Evolutionary conservation across 306 rosid genomes (phyloP), one percentile per base, ranked within the genome.

Genomic region (Begonia fuchsioides): DNA sequence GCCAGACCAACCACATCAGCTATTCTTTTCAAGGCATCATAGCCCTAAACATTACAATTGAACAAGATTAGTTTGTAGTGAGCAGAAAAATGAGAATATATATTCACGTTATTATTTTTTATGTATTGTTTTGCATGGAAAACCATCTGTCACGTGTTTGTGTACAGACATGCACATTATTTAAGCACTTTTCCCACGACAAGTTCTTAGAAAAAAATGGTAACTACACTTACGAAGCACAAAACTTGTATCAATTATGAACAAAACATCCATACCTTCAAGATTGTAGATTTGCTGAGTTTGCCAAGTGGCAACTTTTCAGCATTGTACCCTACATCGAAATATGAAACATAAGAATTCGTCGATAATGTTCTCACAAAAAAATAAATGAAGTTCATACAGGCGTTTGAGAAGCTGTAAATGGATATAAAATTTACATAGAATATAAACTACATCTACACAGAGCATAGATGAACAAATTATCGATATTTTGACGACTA

Each of bases 281-380:
- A 64, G 75, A 90, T 79, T 65, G 94, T 85, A 65, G 94, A 71
- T 77, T 76, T 90, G 76, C 98, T 82, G 49, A 85, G 92, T 74
- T 82, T 90, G 56, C 96, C 98, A 20, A 90, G 98, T 46, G 96
- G 96, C 67, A 85, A 68, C 72, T 90, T 90, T 58, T 82, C 76
- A 35, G 98, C 96, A 67, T 90, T 90, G 77, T 90, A 90, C 58
- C 94, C 98, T 90, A 53, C 52, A 68, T 54, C 18, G 65, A 43
- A 67, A 63, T 2, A 58, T 50, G 50, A 45, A 55, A 54, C 43
- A n/a, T n/a, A 17, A 48, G 50, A 20, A 1, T 41, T 41, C 1
- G 8, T 26, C 35, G 7, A 26, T 26, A 26, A 26, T 26, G 35
- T 26, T 26, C n/a, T 1, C 35, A 26, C 7, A 4, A 26, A 26